A percentile compares a stretch with the other conserved stretches of the same genome.
Evolutionary conservation across 129 eudicot species (phyloP).

Genomic region (Erigeron canadensis): DNA sequence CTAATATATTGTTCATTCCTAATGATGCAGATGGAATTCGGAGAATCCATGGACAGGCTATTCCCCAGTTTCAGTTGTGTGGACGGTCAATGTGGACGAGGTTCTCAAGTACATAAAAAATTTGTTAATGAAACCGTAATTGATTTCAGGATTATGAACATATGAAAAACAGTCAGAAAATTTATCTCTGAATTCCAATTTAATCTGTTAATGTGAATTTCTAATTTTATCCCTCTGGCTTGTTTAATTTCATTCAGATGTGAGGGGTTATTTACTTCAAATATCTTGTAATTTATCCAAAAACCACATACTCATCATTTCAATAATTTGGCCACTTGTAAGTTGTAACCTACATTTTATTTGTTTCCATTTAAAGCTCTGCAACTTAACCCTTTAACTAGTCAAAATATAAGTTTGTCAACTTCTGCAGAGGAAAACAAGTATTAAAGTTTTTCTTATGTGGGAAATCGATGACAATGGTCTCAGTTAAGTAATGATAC

Average conservation of each 20-base stretch:
- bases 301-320: not conserved
- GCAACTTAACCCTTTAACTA: no score
- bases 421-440: no score
- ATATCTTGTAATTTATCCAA: not conserved
- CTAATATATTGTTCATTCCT: not conserved
- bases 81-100: slow-evolving; percentile 80
- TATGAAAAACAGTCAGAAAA: not conserved
- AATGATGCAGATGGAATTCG: slow-evolving; percentile 78
- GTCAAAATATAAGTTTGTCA: no score
- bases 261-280: not conserved
- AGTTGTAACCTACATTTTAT: no score
- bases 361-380: no score
- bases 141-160: not conserved
- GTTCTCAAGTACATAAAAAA: slow-evolving; percentile 56
- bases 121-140: slow-evolving; percentile 60
- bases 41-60: slow-evolving; percentile 86
- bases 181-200: not conserved
- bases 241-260: not conserved
- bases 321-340: no score
- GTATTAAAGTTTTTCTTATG: no score
- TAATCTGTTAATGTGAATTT: not conserved
- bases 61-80: slow-evolving; percentile 81
- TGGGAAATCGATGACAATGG: no score
- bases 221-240: not conserved
- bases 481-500: no score